These are phyloP conservation scores for Aspergillus hortae DNA, from an alignment of 2,329 filamentous ascomycete genomes.

Conservation along the genomic window DNA sequence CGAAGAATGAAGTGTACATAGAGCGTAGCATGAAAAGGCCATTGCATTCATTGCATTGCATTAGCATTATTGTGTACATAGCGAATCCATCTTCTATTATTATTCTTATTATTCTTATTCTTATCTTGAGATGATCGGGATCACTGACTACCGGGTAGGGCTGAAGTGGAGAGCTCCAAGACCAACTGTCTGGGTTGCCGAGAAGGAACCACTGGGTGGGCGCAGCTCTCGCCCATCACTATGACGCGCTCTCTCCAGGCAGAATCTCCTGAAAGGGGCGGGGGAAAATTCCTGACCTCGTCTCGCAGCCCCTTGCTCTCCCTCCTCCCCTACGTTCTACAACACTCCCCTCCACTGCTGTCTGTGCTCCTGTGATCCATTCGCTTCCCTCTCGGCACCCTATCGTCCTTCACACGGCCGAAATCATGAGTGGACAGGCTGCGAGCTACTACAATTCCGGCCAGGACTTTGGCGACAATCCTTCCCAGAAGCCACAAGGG, in stretches of 20 bases:
- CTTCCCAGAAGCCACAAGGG: slow-evolving; percentile 6
- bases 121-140: too few relatives aligned
- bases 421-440: slow-evolving; percentile 36
- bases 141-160: not conserved
- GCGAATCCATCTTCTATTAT: too few relatives aligned
- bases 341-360: not conserved
- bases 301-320: not conserved
- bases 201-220: slow-evolving; percentile 1
- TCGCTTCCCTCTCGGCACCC: not conserved
- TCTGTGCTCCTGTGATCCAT: not conserved
- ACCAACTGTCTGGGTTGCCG: not conserved
- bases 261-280: not conserved
- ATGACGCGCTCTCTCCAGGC: slow-evolving; percentile 5
- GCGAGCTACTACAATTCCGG: slow-evolving; percentile 33
- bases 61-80: too few relatives aligned
- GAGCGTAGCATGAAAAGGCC: not conserved
- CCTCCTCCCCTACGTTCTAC: not conserved
- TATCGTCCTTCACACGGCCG: not conserved
- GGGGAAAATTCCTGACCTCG: not conserved
- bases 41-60: not conserved
- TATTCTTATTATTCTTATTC: too few relatives aligned
- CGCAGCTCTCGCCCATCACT: not conserved
- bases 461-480: slow-evolving; percentile 20
- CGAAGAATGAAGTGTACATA: not conserved
- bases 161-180: not conserved